Conservation (phyloP, 257 asterid genomes). For the Solanum chilense region DNA sequence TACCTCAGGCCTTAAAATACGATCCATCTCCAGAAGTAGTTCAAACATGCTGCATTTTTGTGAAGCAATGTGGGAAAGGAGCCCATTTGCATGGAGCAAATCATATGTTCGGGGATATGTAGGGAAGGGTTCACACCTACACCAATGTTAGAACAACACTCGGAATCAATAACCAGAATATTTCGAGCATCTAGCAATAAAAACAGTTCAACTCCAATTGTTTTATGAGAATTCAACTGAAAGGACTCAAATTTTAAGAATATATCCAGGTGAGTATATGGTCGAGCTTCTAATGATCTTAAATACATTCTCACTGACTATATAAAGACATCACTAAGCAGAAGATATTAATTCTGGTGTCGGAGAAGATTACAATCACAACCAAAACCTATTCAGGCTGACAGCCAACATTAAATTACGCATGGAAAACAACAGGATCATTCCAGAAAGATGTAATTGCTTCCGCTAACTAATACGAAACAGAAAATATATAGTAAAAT, state of each 20-base stretch:
- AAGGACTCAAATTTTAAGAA: not conserved
- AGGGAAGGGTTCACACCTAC: slow-evolving; percentile 95
- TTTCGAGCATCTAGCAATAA: not conserved
- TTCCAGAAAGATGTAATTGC: not conserved
- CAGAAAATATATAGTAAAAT: not conserved
- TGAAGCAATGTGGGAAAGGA: slow-evolving; percentile 47
- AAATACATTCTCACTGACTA: not conserved
- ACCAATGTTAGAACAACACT: not conserved
- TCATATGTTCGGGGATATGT: slow-evolving; percentile 95
- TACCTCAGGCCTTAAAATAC: slow-evolving; percentile 96
- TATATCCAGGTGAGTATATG: not conserved
- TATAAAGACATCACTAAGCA: not conserved
- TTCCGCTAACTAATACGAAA: not conserved
- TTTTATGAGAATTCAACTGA: not conserved
- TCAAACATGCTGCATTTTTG: slow-evolving; percentile 46
- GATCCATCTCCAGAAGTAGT: slow-evolving; percentile 79
- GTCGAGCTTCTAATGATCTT: not conserved
- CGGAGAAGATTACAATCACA: not conserved
- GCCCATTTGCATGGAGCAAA: slow-evolving; percentile 76
- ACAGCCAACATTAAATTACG: not conserved
- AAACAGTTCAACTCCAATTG: not conserved
- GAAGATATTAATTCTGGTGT: not conserved
- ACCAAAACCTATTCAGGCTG: not conserved
- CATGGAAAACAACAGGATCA: not conserved
- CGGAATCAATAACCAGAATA: not conserved